A percentile compares a stretch with the other conserved stretches of the same genome.
phyloP scores from a whole-genome alignment of 805 yeast genomes.

The Yarrowia divulgata region DNA sequence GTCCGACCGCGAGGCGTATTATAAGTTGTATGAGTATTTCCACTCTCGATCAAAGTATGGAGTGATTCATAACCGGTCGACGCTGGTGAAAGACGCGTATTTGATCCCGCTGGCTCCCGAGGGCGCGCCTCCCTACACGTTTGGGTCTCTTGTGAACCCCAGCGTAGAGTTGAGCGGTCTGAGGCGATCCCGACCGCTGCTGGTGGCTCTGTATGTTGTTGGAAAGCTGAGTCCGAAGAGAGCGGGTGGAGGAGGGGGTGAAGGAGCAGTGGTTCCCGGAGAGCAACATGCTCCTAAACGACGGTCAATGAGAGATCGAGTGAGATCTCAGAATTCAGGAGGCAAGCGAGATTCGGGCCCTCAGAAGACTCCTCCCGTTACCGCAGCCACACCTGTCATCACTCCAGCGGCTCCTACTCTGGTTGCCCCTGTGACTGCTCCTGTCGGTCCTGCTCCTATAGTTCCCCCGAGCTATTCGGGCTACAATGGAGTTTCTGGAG shows the following conservation, averaged over 20 bases:
- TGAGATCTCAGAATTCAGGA: not conserved
- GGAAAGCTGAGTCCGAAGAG: slow-evolving; percentile 14
- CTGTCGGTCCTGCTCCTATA: not conserved
- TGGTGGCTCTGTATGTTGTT: slow-evolving; percentile 24
- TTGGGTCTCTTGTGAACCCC: slow-evolving; percentile 14
- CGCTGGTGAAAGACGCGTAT: slow-evolving; percentile 69
- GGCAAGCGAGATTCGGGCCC: no score
- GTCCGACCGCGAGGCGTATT: slow-evolving; percentile 44
- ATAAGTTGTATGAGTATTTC: slow-evolving; percentile 57
- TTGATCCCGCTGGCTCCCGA: slow-evolving; percentile 54
- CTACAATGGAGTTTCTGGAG: not conserved
- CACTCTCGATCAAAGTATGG: slow-evolving; percentile 60
- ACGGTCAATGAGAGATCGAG: slow-evolving; percentile 8
- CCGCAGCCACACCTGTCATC: no score
- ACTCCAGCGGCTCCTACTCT: slow-evolving; percentile 9
- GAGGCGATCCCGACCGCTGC: slow-evolving; percentile 14
- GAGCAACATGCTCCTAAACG: not conserved
- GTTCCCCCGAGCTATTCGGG: not conserved
- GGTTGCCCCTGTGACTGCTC: slow-evolving; percentile 1
- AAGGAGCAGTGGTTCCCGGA: not conserved
- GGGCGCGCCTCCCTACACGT: slow-evolving; percentile 10
- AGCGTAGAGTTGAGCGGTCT: slow-evolving; percentile 27
- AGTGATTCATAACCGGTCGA: slow-evolving; percentile 60
- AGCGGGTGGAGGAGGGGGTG: not conserved
- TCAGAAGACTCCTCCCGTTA: not conserved